phyloP scores from a whole-genome alignment of 345 rosid species.

The Pelargonium nanum region DNA sequence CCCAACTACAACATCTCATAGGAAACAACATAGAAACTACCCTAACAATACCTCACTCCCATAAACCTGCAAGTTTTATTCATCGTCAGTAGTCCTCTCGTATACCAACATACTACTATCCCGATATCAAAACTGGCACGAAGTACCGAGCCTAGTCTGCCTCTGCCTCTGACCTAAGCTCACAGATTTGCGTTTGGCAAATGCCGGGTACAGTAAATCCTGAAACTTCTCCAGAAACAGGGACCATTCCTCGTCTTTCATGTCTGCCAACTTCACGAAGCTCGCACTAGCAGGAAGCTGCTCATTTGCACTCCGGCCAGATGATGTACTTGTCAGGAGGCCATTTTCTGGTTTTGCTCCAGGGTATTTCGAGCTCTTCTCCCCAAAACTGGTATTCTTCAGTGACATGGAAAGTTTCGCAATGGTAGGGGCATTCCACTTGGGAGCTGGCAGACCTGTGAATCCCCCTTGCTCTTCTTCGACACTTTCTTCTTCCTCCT shows the following conservation, averaged over 20 bases:
- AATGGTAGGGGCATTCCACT: conserved; percentile 28
- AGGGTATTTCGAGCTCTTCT: conserved; percentile 30
- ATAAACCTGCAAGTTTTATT: conserved; percentile 16
- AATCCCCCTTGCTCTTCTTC: conserved; percentile 31
- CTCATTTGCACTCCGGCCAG: conserved; percentile 87
- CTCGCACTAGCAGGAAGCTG: conserved; percentile 67
- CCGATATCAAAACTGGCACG: conserved; percentile 86
- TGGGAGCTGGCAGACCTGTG: conserved; percentile 19
- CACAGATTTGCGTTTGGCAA: conserved; percentile 52
- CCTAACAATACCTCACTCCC: conserved; percentile 7
- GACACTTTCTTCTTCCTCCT: conserved; percentile 42
- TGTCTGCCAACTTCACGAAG: conserved; percentile 78
- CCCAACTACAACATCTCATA: not conserved
- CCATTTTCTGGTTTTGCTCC: conserved; percentile 47
- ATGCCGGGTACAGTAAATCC: conserved; percentile 63
- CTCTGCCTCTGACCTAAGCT: conserved; percentile 73
- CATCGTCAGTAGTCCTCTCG: conserved; percentile 6
- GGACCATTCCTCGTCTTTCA: conserved; percentile 76
- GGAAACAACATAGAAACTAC: conserved; percentile 18
- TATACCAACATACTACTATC: conserved; percentile 7
- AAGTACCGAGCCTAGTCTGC: conserved; percentile 92
- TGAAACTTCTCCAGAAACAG: conserved; percentile 66
- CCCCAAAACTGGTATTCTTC: conserved; percentile 49
- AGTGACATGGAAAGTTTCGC: conserved; percentile 72
- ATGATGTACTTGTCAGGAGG: conserved; percentile 39